Evolutionary conservation across 305 asterid genomes (phyloP).

Genomic region (Withania somnifera): DNA sequence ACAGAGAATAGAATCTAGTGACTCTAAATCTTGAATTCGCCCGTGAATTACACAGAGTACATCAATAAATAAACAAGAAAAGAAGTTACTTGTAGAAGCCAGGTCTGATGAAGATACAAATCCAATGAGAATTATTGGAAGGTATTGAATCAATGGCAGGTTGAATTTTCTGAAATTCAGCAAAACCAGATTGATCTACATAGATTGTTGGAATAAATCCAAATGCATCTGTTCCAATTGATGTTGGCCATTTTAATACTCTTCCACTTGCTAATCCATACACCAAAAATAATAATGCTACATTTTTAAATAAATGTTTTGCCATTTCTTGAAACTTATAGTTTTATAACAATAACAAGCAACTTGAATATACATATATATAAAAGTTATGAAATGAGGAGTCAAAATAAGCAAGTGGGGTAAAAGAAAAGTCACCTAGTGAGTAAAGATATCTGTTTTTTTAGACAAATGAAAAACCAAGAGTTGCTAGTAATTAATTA

Average conservation of each 20-base stretch:
- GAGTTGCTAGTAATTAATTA: background rate
- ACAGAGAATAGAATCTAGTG: background rate
- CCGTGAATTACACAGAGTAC: background rate
- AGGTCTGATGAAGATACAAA: constrained; percentile 29
- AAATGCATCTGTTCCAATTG: background rate
- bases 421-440: background rate
- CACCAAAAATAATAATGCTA: background rate
- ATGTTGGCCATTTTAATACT: background rate
- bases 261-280: constrained; percentile 1
- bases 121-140: constrained; percentile 29
- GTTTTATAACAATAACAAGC: background rate
- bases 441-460: background rate
- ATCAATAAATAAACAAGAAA: background rate
- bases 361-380: background rate
- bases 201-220: constrained; percentile 11
- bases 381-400: background rate
- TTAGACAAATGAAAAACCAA: background rate
- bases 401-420: background rate
- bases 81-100: constrained; percentile 41
- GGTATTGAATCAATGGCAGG: constrained; percentile 51
- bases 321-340: background rate
- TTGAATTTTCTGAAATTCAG: constrained; percentile 40
- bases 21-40: background rate
- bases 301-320: background rate
- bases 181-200: constrained; percentile 47